Percentiles rank a stretch among this genome's conserved stretches.
Evolutionary conservation across 495 filamentous ascomycete species (phyloP).

Genomic region (Aspergillus saccharolyticus): DNA sequence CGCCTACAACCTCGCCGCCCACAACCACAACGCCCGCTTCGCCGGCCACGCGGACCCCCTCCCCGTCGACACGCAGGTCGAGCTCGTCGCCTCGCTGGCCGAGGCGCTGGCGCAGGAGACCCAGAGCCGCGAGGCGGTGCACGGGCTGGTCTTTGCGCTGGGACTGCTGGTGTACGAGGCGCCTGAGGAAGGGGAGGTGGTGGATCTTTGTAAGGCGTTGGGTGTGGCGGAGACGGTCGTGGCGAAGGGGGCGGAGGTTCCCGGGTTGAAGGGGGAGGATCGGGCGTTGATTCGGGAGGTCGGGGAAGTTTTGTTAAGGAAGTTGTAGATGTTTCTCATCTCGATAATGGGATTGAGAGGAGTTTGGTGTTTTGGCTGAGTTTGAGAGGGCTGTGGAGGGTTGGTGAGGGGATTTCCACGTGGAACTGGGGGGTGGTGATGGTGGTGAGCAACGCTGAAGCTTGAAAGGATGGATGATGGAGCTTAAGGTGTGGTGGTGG

Average conservation of each 20-base stretch:
- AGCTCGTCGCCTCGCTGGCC: constrained; percentile 68
- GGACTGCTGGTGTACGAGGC: constrained; percentile 69
- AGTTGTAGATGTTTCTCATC: constrained; percentile 7
- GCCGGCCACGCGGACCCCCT: constrained; percentile 55
- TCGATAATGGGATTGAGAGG: no score
- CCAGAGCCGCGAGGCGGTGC: constrained; percentile 62
- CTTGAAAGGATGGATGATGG: no score
- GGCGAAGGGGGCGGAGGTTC: constrained; percentile 41
- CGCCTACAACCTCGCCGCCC: constrained; percentile 73
- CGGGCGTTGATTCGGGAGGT: constrained; percentile 57
- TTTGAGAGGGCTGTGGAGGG: no score
- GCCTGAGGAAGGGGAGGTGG: constrained; percentile 61
- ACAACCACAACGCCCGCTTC: constrained; percentile 61
- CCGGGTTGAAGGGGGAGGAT: constrained; percentile 42
- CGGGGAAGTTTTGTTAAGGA: constrained; percentile 41
- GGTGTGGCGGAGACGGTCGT: constrained; percentile 57
- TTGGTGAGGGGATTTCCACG: no score
- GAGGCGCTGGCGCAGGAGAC: constrained; percentile 69
- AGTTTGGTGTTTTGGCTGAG: no score
- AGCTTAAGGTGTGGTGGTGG: no score
- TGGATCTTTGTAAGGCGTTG: constrained; percentile 68
- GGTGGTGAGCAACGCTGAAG: no score
- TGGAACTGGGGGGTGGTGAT: no score
- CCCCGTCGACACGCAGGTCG: constrained; percentile 64
- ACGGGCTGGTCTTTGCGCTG: constrained; percentile 65